Evolutionary conservation across 805 yeast species (phyloP), one percentile per base, ranked within the genome.

Genomic region (Pichia membranifaciens): DNA sequence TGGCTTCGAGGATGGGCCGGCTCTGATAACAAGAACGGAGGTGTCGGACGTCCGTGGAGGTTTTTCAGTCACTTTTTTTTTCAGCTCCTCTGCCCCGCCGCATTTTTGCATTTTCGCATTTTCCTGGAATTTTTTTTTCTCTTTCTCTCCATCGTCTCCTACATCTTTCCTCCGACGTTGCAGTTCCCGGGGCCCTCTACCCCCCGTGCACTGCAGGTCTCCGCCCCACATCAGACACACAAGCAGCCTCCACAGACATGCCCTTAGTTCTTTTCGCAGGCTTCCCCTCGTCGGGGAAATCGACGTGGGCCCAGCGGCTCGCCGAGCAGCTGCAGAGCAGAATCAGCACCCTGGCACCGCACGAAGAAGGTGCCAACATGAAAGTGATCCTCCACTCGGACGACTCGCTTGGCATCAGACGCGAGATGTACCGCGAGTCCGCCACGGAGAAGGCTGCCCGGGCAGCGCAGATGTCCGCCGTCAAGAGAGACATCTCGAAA

Each of bases 251-350:
- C 10, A 10, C 29, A 25, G 9, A 33, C 1, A 93, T 91, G 99
- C 98, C 98, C 2, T 69, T 91, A 28, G 72, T 91, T 7, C 70
- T 87, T 25, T 71, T 93, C 44, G 81, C 95, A 1, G 99, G 99
- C 0, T 81, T 74, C 44, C 98, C 99, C 3, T 72, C 83, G 21
- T 75, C 87, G 3, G 98, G 98, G 2, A 91, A 91, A 60, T 76
- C 93, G 4, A 78, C 81, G 0, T 74, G 87, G 65, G 93, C 96
- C 1, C 61, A 70, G 34, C 73, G 76, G 51, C 69, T 91, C 22
- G 67, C 70, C 15, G 51, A 53, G 0, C 68, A 63, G 16, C 69
- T 90, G n/a, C 70, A 77, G 50, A 62, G 54, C 2, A 73, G 68
- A 47, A 76, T 81, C 21, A 61, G 62, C 2, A 54, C 59, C 0